Base-by-base conservation (phyloP, 257 asterid genomes). In the Craterostigma plantagineum region DNA sequence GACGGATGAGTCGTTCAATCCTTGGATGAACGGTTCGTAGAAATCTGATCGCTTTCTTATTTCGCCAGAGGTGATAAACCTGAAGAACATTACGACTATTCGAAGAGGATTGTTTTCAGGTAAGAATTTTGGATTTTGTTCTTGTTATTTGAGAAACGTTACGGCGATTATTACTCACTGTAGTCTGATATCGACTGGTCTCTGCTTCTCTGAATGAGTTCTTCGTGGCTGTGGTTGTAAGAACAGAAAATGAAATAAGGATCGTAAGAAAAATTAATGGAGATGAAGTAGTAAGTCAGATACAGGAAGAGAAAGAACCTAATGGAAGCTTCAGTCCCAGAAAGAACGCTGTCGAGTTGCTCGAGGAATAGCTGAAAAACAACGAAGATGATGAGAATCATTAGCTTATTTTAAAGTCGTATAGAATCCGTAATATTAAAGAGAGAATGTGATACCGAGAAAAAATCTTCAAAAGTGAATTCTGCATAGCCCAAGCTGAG, bases 41-140 rank as follows among this genome's bases (percentile, higher is more conserved):
- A 87, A 87, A 61, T 74, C 95, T 0, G 93, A 64, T 11, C 95
- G 78, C 63, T 67, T 87, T 63, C 68, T 76, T 47, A 87, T 74
- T 66, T 87, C 95, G 11, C 93, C 90, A 54, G 95, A 76, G 14
- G 95, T 75, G 39, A 87, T 87, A 60, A 87, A 87, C 62, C 98
- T 82, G 80, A 87, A 76, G 81, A 90, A 90, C 99, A 90, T 90
- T 45, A 90, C 99, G 34, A 82, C 99, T 86, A 47, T 49, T 50
- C 48, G 61, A 60, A 54, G 8, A 30, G n/a, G 4, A 17, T 69
- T 63, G 63, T 64, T n/a, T n/a, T 50, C 50, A 46, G 34, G 23
- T 23, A n/a, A n/a, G n/a, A n/a, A 23, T 23, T 23, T 12, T 13
- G n/a, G 11, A 7, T 7, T 44, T 3, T 5, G 4, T 8, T 14